Percentiles rank a stretch among this genome's conserved stretches.
phyloP scores from a whole-genome alignment of 225 moss, liverwort and hornwort genomes.

The Bryoerythrophyllum caledonicum region DNA sequence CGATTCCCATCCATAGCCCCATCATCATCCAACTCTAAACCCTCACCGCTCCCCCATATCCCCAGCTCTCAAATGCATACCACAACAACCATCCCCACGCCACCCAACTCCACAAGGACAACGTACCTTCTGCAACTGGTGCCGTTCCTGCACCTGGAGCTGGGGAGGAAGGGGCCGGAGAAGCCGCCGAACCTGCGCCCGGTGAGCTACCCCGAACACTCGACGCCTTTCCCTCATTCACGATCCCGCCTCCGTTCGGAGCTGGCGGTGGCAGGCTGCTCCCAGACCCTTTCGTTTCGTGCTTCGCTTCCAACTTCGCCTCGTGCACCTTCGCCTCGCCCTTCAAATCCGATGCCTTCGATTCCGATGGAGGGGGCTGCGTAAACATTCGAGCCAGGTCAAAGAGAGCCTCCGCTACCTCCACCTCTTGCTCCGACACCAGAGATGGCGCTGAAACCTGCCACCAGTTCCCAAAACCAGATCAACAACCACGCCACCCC shows the following conservation, averaged over 20 bases:
- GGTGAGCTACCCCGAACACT: constrained; percentile 23
- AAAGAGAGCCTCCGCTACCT: constrained; percentile 87
- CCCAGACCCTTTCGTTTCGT: not conserved
- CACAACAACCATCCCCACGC: not conserved
- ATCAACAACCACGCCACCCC: not conserved
- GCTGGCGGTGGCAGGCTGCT: constrained; percentile 8
- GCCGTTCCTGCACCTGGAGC: constrained; percentile 27
- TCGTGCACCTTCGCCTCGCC: constrained; percentile 33
- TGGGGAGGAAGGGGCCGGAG: constrained; percentile 32
- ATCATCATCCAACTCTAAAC: not conserved
- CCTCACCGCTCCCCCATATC: not conserved
- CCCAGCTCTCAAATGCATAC: not conserved
- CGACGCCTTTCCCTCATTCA: not conserved
- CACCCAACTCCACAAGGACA: not conserved
- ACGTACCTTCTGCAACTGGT: constrained; percentile 59
- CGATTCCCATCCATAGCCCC: not conserved
- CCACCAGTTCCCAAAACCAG: not conserved
- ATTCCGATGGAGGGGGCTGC: constrained; percentile 41
- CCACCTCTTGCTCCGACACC: constrained; percentile 84
- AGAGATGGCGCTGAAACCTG: constrained; percentile 50
- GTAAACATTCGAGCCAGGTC: constrained; percentile 75
- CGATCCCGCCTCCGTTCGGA: constrained; percentile 12
- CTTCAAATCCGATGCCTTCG: constrained; percentile 43
- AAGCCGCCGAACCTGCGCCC: constrained; percentile 29
- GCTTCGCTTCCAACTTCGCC: constrained; percentile 37